These are phyloP conservation scores for Phylloporus rhodoxanthus DNA, from an alignment of 768 basidiomycete genomes.

Conservation along the genomic window DNA sequence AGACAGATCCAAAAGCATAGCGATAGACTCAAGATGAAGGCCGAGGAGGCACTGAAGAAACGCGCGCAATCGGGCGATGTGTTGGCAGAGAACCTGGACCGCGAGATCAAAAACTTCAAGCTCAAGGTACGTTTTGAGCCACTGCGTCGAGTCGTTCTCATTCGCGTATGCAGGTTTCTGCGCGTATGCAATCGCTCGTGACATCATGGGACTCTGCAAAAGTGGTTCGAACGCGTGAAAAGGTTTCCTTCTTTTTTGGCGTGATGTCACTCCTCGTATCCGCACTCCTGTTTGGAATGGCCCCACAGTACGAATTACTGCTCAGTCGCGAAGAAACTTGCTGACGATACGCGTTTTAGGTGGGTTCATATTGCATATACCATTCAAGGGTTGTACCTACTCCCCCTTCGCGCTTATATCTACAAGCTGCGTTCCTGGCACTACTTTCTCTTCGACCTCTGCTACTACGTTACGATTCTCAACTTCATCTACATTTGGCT, in stretches of 20 bases:
- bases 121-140: slow-evolving; percentile 53
- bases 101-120: slow-evolving; percentile 82
- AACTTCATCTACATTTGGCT: slow-evolving; percentile 91
- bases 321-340: neutral
- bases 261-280: slow-evolving; percentile 86
- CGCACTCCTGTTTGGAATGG: slow-evolving; percentile 81
- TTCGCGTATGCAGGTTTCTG: slow-evolving; percentile 54
- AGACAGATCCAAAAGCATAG: slow-evolving; percentile 83
- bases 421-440: slow-evolving; percentile 95
- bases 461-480: slow-evolving; percentile 91
- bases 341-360: slow-evolving; percentile 35
- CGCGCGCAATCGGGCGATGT: slow-evolving; percentile 50
- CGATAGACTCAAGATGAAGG: slow-evolving; percentile 73
- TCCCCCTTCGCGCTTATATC: slow-evolving; percentile 74
- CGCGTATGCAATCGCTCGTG: slow-evolving; percentile 70
- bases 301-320: slow-evolving; percentile 60
- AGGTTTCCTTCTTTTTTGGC: slow-evolving; percentile 88
- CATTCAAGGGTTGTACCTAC: slow-evolving; percentile 64
- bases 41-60: slow-evolving; percentile 76
- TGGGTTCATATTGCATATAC: slow-evolving; percentile 91
- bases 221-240: slow-evolving; percentile 75
- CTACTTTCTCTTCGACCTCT: slow-evolving; percentile 89
- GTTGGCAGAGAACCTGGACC: slow-evolving; percentile 73
- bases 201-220: slow-evolving; percentile 91
- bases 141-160: slow-evolving; percentile 2